Percentiles rank a stretch among this genome's conserved stretches.
Evolutionary conservation across 163 green algal species (phyloP).

Genomic region (Chlorella variabilis): DNA sequence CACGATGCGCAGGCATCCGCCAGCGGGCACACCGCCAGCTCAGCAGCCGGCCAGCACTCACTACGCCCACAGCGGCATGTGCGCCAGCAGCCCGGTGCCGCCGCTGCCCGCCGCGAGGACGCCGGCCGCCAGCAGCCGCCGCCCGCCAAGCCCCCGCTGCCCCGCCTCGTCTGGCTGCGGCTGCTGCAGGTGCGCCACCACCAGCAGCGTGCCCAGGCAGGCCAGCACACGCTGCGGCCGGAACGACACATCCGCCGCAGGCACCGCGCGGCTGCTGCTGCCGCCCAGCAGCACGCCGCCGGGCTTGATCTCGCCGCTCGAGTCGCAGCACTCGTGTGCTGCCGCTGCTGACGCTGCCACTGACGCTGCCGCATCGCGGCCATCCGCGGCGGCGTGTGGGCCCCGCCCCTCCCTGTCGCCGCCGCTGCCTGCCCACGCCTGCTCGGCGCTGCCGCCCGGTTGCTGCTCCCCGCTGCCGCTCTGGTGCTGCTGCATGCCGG

Average conservation of each 20-base stretch:
- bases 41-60: no score
- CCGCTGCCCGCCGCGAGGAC: background rate
- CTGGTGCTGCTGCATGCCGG: slow-evolving; percentile 10
- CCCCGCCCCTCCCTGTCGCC: background rate
- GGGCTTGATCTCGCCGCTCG: background rate
- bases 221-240: slow-evolving; percentile 35
- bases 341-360: background rate
- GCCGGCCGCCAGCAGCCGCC: background rate
- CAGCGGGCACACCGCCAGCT: no score
- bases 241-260: slow-evolving; percentile 23
- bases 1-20: no score
- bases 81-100: background rate
- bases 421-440: background rate
- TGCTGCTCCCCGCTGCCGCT: background rate
- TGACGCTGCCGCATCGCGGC: background rate
- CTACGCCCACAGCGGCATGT: slow-evolving; percentile 3
- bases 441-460: background rate
- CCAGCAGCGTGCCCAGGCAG: slow-evolving; percentile 26
- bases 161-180: background rate
- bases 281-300: background rate
- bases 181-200: slow-evolving; percentile 18
- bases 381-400: background rate
- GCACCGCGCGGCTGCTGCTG: background rate
- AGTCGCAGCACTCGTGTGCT: background rate
- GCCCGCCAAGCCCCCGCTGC: background rate